Evolutionary conservation across 495 filamentous ascomycete species (phyloP).

Genomic region (Arthonia radiata): DNA sequence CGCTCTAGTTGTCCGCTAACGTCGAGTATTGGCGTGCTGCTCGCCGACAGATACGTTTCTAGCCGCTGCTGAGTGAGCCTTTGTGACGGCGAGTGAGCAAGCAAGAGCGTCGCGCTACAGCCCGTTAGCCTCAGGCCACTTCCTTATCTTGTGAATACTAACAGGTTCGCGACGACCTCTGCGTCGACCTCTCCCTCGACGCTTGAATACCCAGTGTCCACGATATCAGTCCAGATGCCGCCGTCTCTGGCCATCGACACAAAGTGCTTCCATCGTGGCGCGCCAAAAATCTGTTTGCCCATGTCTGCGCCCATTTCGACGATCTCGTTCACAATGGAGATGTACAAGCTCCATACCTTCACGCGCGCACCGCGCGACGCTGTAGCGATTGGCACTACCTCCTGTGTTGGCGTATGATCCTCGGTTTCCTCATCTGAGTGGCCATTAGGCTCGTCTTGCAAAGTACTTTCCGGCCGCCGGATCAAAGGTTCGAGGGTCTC

Average conservation of each 20-base stretch:
- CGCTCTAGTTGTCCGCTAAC: slow-evolving; percentile 12
- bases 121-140: not conserved
- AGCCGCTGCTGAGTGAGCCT: slow-evolving; percentile 60
- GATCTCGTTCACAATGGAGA: slow-evolving; percentile 75
- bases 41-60: slow-evolving; percentile 70
- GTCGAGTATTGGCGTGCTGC: slow-evolving; percentile 41
- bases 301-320: slow-evolving; percentile 74
- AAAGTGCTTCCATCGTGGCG: slow-evolving; percentile 55
- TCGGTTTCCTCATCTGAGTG: slow-evolving; percentile 12
- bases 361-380: slow-evolving; percentile 57
- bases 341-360: slow-evolving; percentile 92
- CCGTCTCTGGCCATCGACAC: slow-evolving; percentile 63
- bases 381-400: slow-evolving; percentile 45
- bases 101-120: slow-evolving; percentile 59
- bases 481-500: slow-evolving; percentile 59
- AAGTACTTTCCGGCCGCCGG: slow-evolving; percentile 16
- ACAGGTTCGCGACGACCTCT: slow-evolving; percentile 87
- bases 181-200: slow-evolving; percentile 75
- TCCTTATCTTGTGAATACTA: slow-evolving; percentile 11
- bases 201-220: slow-evolving; percentile 61
- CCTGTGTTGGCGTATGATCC: slow-evolving; percentile 7
- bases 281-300: slow-evolving; percentile 67
- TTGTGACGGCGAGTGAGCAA: slow-evolving; percentile 69
- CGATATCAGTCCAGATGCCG: slow-evolving; percentile 77
- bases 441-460: slow-evolving; percentile 15